Evolutionary conservation across 257 asterid genomes (phyloP).

Genomic region (Orobanche coerulescens): DNA sequence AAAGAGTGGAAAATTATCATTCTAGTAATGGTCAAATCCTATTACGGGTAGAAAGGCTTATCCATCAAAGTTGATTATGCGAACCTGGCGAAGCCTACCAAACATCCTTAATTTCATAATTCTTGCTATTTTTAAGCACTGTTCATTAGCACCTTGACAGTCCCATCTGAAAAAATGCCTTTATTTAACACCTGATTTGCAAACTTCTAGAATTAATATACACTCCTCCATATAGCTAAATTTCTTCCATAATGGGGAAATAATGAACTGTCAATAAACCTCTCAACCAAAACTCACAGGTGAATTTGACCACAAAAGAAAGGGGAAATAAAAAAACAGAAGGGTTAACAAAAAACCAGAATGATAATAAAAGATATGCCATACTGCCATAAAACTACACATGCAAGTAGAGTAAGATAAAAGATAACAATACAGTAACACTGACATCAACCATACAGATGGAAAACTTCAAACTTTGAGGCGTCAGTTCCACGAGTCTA

Average conservation of each 20-base stretch:
- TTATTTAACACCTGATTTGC: not conserved
- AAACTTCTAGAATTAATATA: no score
- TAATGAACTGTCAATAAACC: no score
- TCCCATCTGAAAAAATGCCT: not conserved
- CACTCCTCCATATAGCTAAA: no score
- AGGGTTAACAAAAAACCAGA: not conserved
- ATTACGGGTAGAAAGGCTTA: not conserved
- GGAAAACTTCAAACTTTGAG: no score
- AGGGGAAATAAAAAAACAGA: not conserved
- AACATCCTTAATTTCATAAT: no score
- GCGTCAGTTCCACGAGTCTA: conserved; percentile 64
- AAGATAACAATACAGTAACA: no score
- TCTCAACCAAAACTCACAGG: not conserved
- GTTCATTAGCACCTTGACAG: not conserved
- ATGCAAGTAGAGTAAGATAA: no score
- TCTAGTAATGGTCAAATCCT: not conserved
- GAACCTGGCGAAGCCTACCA: not conserved
- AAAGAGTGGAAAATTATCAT: conserved; percentile 4
- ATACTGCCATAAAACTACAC: no score
- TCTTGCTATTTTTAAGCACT: no score
- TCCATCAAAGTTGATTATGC: conserved; percentile 7
- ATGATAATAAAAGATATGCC: no score
- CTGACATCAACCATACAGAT: no score
- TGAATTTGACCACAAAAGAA: conserved; percentile 7
- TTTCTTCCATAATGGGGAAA: no score